phyloP scores from a whole-genome alignment of 352 stramenopile species.

The Globisporangium sylvaticum region DNA sequence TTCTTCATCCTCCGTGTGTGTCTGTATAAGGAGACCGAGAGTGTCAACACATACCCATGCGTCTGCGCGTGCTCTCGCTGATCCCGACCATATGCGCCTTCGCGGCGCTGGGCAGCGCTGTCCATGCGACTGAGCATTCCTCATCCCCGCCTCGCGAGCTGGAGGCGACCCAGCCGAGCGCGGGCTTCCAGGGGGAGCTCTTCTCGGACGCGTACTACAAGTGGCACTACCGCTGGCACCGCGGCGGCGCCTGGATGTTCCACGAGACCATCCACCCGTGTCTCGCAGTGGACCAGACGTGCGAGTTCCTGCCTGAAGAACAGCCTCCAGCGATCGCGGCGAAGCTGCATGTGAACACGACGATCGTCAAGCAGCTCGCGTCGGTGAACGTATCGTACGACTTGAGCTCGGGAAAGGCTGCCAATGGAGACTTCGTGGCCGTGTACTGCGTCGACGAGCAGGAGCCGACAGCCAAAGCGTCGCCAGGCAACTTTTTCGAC shows the following conservation, averaged over 20 bases:
- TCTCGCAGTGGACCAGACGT: constrained; percentile 5
- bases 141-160: background rate
- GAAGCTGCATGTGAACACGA: constrained; percentile 17
- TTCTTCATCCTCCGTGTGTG: background rate
- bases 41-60: background rate
- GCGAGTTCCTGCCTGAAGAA: constrained; percentile 3
- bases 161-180: background rate
- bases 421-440: constrained; percentile 24
- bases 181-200: constrained; percentile 1
- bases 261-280: constrained; percentile 34
- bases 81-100: background rate
- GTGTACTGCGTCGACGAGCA: constrained; percentile 36
- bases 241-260: constrained; percentile 31
- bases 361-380: constrained; percentile 26
- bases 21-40: background rate
- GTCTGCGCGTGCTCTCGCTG: background rate
- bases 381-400: constrained; percentile 17
- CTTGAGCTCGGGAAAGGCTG: background rate
- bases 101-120: background rate
- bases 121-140: background rate
- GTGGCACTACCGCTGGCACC: constrained; percentile 29
- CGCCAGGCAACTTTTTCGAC: constrained; percentile 21
- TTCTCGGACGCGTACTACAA: constrained; percentile 12
- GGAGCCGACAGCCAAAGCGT: constrained; percentile 1
- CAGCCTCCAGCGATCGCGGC: background rate